A percentile compares a stretch with the other conserved stretches of the same genome.
Conservation (phyloP, 148 eudicot genomes). For the Selenicereus undatus region DNA sequence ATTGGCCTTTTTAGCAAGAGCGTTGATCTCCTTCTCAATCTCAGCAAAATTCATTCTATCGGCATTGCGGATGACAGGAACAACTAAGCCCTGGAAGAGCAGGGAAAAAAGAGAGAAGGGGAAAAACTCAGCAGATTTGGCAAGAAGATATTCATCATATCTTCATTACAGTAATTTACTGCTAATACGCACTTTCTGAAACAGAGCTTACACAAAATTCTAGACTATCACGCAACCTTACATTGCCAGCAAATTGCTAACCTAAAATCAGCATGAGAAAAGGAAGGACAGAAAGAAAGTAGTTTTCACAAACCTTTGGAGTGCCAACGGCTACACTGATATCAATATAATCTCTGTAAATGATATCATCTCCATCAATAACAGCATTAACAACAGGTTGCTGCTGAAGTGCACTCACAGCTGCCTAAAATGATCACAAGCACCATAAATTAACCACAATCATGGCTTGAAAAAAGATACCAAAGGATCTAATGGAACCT, state of each 20-base stretch:
- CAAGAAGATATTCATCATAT: background rate
- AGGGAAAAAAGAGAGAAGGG: background rate
- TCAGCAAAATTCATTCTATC: constrained; percentile 92
- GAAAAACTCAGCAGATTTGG: background rate
- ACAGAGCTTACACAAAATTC: background rate
- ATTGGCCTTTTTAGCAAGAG: constrained; percentile 77
- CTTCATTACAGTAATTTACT: background rate
- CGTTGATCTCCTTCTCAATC: constrained; percentile 80
- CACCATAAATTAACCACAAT: background rate
- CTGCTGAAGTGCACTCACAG: constrained; percentile 80
- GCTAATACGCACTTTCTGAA: background rate
- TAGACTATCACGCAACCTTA: background rate
- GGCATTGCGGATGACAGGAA: constrained; percentile 84
- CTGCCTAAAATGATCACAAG: constrained; percentile 44
- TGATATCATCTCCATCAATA: constrained; percentile 95
- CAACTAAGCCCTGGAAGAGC: constrained; percentile 76
- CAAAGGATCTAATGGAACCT: background rate
- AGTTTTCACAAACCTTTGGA: constrained; percentile 54
- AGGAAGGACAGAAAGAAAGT: background rate
- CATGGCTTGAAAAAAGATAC: background rate
- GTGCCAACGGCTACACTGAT: constrained; percentile 99
- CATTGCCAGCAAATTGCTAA: background rate
- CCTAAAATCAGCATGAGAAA: background rate
- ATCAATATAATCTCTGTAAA: constrained; percentile 86
- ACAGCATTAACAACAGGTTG: constrained; percentile 91